Conservation (phyloP, 2,329 filamentous ascomycete species). For the Aspergillus versicolor region DNA sequence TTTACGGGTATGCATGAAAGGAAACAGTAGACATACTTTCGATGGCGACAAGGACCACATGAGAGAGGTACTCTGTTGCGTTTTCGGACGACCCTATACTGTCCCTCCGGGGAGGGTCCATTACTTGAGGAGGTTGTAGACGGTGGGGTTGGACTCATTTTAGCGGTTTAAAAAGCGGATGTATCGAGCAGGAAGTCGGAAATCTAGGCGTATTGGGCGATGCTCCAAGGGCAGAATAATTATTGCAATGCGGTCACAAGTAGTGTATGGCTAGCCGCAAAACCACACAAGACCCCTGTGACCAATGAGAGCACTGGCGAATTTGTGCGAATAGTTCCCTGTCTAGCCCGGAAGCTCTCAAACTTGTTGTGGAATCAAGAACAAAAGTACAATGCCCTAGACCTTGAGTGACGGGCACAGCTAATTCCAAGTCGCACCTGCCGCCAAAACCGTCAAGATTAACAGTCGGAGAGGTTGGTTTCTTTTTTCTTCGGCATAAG, state of each 20-base stretch:
- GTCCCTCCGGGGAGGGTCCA: conserved; percentile 76
- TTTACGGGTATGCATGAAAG: conserved; percentile 14
- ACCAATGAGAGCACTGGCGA: not conserved
- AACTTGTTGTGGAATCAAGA: conserved; percentile 1
- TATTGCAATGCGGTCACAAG: not conserved
- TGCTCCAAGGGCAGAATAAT: not conserved
- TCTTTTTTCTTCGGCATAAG: not conserved
- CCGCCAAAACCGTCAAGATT: not conserved
- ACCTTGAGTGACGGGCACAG: not conserved
- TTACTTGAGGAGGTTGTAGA: conserved; percentile 70
- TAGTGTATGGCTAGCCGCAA: not conserved
- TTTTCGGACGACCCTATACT: conserved; percentile 85
- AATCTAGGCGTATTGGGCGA: not conserved
- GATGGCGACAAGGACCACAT: conserved; percentile 84
- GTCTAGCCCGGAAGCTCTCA: not conserved
- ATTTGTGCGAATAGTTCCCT: not conserved
- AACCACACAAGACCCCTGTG: not conserved
- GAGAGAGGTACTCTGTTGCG: conserved; percentile 89
- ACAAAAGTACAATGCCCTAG: not conserved
- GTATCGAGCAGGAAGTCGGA: not conserved
- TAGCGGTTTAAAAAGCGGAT: not conserved
- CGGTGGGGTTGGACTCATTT: conserved; percentile 43
- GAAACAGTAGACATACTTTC: conserved; percentile 65
- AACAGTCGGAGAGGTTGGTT: not conserved
- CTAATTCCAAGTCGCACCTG: not conserved